phyloP scores from a whole-genome alignment of 345 rosid species.

The Aquilaria yunnanensis region DNA sequence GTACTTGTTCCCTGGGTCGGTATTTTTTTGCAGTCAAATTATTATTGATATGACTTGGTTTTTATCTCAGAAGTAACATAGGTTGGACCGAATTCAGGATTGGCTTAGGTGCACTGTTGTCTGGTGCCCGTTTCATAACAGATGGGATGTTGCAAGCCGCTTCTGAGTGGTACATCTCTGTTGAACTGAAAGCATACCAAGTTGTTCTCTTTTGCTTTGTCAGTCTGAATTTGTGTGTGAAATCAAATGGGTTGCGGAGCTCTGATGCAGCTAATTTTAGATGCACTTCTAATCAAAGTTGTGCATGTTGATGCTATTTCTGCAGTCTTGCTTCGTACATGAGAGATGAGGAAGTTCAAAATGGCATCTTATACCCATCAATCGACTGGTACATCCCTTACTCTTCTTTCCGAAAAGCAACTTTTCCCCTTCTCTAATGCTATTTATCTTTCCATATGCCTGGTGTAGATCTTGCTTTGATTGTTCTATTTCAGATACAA shows the following conservation, averaged over 20 bases:
- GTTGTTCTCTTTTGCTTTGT: background rate
- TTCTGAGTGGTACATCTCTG: constrained; percentile 69
- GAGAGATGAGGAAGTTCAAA: constrained; percentile 71
- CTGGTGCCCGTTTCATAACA: constrained; percentile 71
- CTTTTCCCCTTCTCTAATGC: too few species aligned
- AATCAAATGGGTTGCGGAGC: too few species aligned
- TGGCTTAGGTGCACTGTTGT: constrained; percentile 81
- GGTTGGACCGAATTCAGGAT: constrained; percentile 41
- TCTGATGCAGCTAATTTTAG: too few species aligned
- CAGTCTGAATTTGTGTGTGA: background rate
- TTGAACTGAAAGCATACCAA: background rate
- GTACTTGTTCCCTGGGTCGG: constrained; percentile 98
- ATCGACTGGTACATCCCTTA: constrained; percentile 46
- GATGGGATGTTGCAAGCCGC: constrained; percentile 94
- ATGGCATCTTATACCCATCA: constrained; percentile 87
- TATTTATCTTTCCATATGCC: too few species aligned
- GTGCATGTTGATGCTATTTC: constrained; percentile 14
- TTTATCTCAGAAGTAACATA: constrained; percentile 2
- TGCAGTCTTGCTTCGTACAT: constrained; percentile 97
- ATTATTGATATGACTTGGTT: background rate
- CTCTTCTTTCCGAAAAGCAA: background rate
- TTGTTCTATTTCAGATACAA: too few species aligned
- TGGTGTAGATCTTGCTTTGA: too few species aligned
- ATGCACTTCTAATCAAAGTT: background rate
- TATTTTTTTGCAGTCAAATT: constrained; percentile 16